Base-by-base conservation (phyloP, 371 early-diverging fungal genomes). In the Rhizopus arrhizus region DNA sequence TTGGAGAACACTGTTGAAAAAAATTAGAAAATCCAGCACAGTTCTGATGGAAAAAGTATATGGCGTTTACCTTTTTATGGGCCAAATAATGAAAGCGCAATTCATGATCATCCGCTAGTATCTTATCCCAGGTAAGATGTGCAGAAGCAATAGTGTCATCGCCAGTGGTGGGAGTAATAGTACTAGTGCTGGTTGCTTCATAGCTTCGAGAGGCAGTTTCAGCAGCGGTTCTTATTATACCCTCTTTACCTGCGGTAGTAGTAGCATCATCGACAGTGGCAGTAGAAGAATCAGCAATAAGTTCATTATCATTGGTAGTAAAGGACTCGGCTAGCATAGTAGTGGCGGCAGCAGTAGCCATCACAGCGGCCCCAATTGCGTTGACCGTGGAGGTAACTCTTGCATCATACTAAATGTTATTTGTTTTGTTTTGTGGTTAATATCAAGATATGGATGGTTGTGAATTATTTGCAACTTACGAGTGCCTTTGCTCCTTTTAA, bases 241-340 rank as follows among this genome's bases (percentile, higher is more conserved):
- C 40, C 53, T 53, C 53, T 53, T 53, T 40, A 53, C 15, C 53
- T 53, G 53, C 7, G 34, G 43, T 31, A 45, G 56, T 40, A 40
- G 54, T 29, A 40, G 38, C 15, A 53, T 53, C 11, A 53, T 50
- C 31, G 33, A 50, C 51, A 50, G 54, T 33, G 43, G 56, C 12
- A 45, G 56, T 56, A 43, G 56, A 43, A 32, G 13, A 56, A 56
- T 45, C 46, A 56, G 45, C 43, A 56, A 45, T 45, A 45, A 43
- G 9, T 45, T 34, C 56, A 29, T 56, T 56, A 46, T 56, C 31
- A 56, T 43, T 56, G 60, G 46, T 51, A 50, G 53, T 58, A 43
- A 53, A 51, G 53, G 52, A 35, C 33, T 51, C 38, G 53, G 59
- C 59, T 41, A 59, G 59, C 51, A 45, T 52, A 51, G 59, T 59